phyloP scores from a whole-genome alignment of 345 rosid species.

The Eucalyptus caleyi region DNA sequence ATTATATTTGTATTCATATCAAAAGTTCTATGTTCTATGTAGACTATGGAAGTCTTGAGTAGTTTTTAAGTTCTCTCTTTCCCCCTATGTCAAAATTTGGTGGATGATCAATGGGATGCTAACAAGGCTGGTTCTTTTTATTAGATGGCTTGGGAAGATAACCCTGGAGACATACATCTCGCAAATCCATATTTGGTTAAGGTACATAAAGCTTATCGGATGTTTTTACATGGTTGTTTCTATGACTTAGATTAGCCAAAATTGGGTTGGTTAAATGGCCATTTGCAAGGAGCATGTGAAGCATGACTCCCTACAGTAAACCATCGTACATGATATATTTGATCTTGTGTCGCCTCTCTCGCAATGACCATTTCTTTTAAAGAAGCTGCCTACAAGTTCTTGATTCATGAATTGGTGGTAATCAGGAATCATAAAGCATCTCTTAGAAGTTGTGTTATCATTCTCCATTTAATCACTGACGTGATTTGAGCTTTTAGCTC shows the following conservation, averaged over 20 bases:
- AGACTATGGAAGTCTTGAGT: neutral
- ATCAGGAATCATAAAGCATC: neutral
- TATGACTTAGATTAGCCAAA: neutral
- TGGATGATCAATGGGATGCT: neutral
- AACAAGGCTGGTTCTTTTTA: neutral
- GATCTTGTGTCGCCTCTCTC: neutral
- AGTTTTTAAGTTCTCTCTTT: neutral
- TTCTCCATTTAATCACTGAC: neutral
- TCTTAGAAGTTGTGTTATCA: neutral
- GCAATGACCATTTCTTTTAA: neutral
- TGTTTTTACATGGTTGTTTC: neutral
- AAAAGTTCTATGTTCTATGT: neutral
- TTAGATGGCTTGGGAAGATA: slow-evolving; percentile 89
- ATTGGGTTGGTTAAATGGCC: neutral
- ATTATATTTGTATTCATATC: neutral
- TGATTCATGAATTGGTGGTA: neutral
- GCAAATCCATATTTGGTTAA: slow-evolving; percentile 94
- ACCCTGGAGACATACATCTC: slow-evolving; percentile 90
- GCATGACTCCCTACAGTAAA: neutral
- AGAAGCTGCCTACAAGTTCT: neutral
- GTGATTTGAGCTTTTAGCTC: neutral
- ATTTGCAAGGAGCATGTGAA: neutral
- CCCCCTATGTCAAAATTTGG: neutral
- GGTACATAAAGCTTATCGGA: slow-evolving; percentile 25
- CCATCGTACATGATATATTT: neutral